phyloP scores from a whole-genome alignment of 768 basidiomycete species.

The Phlebiopsis flavidoalba region DNA sequence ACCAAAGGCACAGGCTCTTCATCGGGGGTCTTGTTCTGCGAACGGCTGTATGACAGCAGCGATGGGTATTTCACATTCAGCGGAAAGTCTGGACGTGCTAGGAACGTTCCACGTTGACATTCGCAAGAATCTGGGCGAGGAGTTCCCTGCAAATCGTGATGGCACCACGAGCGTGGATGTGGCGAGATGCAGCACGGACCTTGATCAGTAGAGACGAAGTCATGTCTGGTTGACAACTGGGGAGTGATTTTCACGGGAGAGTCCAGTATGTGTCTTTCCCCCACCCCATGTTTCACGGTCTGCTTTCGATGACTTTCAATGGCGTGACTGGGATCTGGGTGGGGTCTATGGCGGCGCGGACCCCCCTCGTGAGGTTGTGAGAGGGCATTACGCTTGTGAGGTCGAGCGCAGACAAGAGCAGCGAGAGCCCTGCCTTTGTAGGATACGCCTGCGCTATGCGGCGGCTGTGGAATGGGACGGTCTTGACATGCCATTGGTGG shows the following conservation, averaged over 20 bases:
- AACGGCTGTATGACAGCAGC: constrained; percentile 88
- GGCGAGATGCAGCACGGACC: constrained; percentile 33
- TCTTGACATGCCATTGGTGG: constrained; percentile 8
- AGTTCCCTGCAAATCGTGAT: constrained; percentile 54
- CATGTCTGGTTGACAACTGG: constrained; percentile 83
- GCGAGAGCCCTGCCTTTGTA: constrained; percentile 34
- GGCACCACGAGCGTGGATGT: not conserved
- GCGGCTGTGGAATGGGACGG: constrained; percentile 49
- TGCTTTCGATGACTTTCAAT: constrained; percentile 68
- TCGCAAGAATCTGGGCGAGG: constrained; percentile 86
- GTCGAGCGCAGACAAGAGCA: not conserved
- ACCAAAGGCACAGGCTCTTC: constrained; percentile 82
- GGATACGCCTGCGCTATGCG: constrained; percentile 50
- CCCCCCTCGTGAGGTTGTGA: constrained; percentile 46
- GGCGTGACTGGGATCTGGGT: constrained; percentile 90
- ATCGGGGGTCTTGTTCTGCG: constrained; percentile 65
- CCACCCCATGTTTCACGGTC: constrained; percentile 84
- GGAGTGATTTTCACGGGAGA: constrained; percentile 56
- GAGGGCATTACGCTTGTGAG: not conserved
- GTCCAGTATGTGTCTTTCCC: constrained; percentile 62
- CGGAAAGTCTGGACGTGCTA: constrained; percentile 67
- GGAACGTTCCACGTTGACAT: constrained; percentile 90
- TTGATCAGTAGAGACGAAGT: constrained; percentile 90
- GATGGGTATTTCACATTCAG: constrained; percentile 80
- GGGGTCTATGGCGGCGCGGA: constrained; percentile 80